Percentiles rank a stretch among this genome's conserved stretches.
phyloP scores from a whole-genome alignment of 2,329 filamentous ascomycete species.

The Fusarium pilosicola region DNA sequence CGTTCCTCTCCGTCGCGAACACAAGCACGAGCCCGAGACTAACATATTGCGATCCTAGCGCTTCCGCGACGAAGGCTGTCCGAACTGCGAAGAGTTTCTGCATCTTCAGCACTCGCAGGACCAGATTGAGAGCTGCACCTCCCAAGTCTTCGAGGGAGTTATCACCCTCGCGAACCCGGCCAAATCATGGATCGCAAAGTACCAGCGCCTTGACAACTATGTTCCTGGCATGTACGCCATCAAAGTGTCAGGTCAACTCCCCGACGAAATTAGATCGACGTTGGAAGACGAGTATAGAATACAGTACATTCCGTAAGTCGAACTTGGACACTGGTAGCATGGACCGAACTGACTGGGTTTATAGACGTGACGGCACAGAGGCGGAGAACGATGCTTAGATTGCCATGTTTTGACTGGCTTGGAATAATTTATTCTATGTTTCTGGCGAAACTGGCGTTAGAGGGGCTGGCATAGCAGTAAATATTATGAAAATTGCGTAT shows the following conservation, averaged over 20 bases:
- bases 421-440: constrained; percentile 23
- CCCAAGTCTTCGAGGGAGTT: constrained; percentile 93
- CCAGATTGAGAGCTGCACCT: constrained; percentile 90
- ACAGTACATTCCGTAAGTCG: constrained; percentile 69
- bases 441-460: constrained; percentile 50
- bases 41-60: constrained; percentile 61
- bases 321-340: not conserved
- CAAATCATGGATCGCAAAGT: constrained; percentile 94
- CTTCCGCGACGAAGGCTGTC: constrained; percentile 88
- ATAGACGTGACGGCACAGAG: constrained; percentile 67
- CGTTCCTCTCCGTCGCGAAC: constrained; percentile 43
- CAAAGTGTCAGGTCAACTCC: constrained; percentile 87
- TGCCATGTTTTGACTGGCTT: not conserved
- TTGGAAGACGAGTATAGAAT: constrained; percentile 72
- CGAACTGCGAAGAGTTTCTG: constrained; percentile 95
- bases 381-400: constrained; percentile 58
- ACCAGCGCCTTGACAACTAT: constrained; percentile 91
- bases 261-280: constrained; percentile 69
- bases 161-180: constrained; percentile 86
- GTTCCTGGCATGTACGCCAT: constrained; percentile 91
- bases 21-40: constrained; percentile 6
- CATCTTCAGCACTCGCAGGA: constrained; percentile 83
- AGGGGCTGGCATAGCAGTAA: constrained; percentile 24
- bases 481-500: constrained; percentile 12
- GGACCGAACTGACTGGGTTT: constrained; percentile 21